Percentiles rank a stretch among this genome's conserved stretches.
These are phyloP conservation scores for Fraxinus platypoda DNA, from an alignment of 305 asterid species.

Conservation along the genomic window DNA sequence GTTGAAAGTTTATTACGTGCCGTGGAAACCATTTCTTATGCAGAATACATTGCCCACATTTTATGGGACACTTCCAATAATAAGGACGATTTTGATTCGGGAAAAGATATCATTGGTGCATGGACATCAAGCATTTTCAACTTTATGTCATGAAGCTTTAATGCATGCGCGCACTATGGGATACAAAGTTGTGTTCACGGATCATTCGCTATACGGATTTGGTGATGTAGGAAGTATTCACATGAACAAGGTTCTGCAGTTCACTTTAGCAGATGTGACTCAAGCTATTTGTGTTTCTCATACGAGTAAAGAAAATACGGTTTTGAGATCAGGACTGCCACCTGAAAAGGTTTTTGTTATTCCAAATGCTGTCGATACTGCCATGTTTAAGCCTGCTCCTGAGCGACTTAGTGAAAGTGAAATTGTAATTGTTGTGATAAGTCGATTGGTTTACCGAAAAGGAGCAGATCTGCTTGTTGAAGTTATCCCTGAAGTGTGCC, in stretches of 20 bases:
- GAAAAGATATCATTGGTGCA: constrained; percentile 88
- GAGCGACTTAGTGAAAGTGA: constrained; percentile 55
- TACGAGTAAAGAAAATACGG: constrained; percentile 93
- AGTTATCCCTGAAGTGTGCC: constrained; percentile 91
- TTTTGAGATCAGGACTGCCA: constrained; percentile 88
- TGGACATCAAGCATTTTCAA: constrained; percentile 96
- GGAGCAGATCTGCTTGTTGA: constrained; percentile 97
- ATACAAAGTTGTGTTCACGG: constrained; percentile 90
- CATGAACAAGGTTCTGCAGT: constrained; percentile 96
- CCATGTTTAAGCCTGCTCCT: constrained; percentile 90
- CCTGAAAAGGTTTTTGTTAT: constrained; percentile 92
- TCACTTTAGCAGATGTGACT: constrained; percentile 89
- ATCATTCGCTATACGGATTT: constrained; percentile 98
- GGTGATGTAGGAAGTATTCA: constrained; percentile 95
- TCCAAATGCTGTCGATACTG: constrained; percentile 97
- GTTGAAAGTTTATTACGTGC: constrained; percentile 83
- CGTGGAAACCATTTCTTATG: constrained; percentile 90
- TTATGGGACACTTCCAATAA: constrained; percentile 82
- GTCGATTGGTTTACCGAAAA: constrained; percentile 92
- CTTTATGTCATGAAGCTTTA: constrained; percentile 90
- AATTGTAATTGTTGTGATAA: constrained; percentile 81
- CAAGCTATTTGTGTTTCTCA: constrained; percentile 99
- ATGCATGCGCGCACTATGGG: constrained; percentile 99
- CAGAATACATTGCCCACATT: constrained; percentile 92
- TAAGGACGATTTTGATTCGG: constrained; percentile 79